Base-by-base conservation (phyloP, 805 yeast species). In the Saturnispora sanitii region DNA sequence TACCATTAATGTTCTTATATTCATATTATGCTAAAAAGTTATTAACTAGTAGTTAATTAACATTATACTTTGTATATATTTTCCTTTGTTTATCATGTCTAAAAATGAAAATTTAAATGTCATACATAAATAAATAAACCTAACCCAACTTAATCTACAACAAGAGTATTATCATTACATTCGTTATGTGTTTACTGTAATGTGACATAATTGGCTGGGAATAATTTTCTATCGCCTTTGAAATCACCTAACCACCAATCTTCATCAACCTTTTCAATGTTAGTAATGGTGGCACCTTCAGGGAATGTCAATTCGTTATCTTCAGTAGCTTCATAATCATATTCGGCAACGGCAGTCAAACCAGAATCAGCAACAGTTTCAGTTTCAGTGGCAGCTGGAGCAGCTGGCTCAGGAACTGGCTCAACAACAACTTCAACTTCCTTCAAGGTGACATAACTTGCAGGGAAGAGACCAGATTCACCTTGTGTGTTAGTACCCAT, bases 231-330 rank as follows among this genome's bases (percentile, higher is more conserved):
- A 50, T 77, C 82, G 34, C 95, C 96, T 25, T 77, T 64, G 51
- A 79, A 70, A 46, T 75, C 77, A 38, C 98, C 98, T 41, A 82
- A 69, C 97, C 97, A 92, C 98, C 98, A 92, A 57, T 85, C 95
- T 35, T 85, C 95, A 52, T 87, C 95, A 15, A 84, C 82, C 59
- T 84, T 82, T 51, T 87, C 94, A 47, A 92, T 82, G 45, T 86
- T 82, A 16, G 76, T 66, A 47, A 92, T 86, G 45, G 69, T 54
- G 50, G 86, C 97, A 40, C 90, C 94, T 56, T 85, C 95, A 19
- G 67, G 72, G 60, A 92, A 92, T 2, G 77, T 72, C 45, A 92
- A 68, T 64, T 92, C 98, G 55, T 88, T 92, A 48, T 82, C 95
- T 62, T 92, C 98, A 21, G 80, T 80, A 25, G 94, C 95, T 38